phyloP scores from a whole-genome alignment of 768 basidiomycete species.

The Mycena venus region DNA sequence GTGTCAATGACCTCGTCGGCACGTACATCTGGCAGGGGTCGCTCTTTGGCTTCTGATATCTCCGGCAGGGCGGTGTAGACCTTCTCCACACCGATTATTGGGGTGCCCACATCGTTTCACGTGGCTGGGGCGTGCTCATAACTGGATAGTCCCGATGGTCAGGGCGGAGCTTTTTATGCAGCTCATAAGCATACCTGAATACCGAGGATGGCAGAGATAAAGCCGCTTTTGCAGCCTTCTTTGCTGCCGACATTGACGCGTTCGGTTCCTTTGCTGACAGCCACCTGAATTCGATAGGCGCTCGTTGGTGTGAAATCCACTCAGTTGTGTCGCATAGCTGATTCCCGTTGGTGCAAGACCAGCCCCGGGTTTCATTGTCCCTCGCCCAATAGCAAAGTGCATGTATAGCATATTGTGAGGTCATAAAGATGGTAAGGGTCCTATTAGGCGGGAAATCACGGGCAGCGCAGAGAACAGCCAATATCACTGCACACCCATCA shows the following conservation, averaged over 20 bases:
- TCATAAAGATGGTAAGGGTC: neutral
- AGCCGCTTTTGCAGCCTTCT: neutral
- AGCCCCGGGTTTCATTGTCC: neutral
- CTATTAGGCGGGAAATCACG: neutral
- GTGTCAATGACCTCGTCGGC: neutral
- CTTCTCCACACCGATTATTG: neutral
- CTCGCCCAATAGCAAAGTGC: constrained; percentile 8
- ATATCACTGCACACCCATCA: neutral
- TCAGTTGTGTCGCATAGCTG: neutral
- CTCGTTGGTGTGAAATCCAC: neutral
- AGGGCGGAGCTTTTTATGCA: too few species aligned
- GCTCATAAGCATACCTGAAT: neutral
- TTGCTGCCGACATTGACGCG: neutral
- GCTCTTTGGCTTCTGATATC: neutral
- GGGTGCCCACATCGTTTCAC: neutral
- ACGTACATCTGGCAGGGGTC: neutral
- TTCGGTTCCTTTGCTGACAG: neutral
- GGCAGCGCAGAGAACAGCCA: neutral
- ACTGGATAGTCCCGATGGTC: too few species aligned
- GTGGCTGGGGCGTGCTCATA: neutral
- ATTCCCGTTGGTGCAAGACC: neutral
- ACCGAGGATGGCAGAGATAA: neutral
- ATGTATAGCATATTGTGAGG: constrained; percentile 1
- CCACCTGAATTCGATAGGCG: neutral
- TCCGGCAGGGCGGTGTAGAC: neutral